phyloP scores from a whole-genome alignment of 2,329 filamentous ascomycete species.

The Xylaria hypoxylon region DNA sequence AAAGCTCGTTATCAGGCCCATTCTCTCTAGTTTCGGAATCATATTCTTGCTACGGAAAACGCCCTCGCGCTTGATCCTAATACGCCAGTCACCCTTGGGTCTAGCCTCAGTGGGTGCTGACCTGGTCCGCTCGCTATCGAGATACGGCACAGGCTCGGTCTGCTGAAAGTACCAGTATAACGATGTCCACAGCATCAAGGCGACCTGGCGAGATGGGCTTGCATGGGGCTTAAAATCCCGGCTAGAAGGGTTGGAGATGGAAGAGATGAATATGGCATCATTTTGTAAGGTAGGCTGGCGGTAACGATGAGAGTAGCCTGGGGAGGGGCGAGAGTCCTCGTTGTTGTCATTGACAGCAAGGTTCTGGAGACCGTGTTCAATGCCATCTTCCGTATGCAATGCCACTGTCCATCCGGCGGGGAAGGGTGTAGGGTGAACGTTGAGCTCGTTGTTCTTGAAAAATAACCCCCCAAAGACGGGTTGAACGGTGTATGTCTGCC shows the following conservation, averaged over 20 bases:
- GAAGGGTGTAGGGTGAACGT: constrained; percentile 74
- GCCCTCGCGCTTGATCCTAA: constrained; percentile 87
- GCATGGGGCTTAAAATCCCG: constrained; percentile 82
- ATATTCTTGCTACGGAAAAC: constrained; percentile 85
- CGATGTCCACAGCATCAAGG: constrained; percentile 96
- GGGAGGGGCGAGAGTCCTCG: constrained; percentile 42
- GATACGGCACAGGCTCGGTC: constrained; percentile 72
- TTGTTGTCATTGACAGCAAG: constrained; percentile 51
- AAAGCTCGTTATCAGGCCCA: constrained; percentile 83
- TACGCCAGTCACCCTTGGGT: constrained; percentile 86
- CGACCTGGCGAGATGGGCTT: constrained; percentile 88
- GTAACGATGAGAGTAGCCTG: constrained; percentile 71
- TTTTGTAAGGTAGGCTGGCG: constrained; percentile 78
- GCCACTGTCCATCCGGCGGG: constrained; percentile 92
- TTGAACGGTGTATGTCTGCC: constrained; percentile 82
- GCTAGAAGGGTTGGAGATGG: constrained; percentile 84
- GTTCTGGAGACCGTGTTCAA: constrained; percentile 45
- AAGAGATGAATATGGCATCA: constrained; percentile 91
- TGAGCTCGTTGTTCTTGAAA: constrained; percentile 86
- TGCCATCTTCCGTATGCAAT: constrained; percentile 73
- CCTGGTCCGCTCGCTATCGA: constrained; percentile 72
- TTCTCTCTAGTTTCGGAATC: constrained; percentile 90
- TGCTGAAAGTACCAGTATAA: constrained; percentile 99
- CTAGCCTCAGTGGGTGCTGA: constrained; percentile 75
- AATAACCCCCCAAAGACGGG: constrained; percentile 92